These are phyloP conservation scores for Endocalyx cinctus DNA, from an alignment of 2,329 filamentous ascomycete species.

Conservation along the genomic window DNA sequence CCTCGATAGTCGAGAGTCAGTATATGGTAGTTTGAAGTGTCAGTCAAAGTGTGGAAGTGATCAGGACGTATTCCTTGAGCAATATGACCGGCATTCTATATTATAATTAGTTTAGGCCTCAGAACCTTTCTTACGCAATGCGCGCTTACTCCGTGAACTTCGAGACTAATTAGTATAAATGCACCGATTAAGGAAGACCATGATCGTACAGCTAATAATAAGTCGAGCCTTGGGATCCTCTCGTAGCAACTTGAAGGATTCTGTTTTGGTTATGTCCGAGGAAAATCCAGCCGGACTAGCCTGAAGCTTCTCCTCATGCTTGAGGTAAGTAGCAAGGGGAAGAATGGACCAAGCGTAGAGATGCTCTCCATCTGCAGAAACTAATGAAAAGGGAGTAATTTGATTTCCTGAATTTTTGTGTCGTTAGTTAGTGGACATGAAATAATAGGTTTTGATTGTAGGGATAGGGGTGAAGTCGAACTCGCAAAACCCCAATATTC, in stretches of 20 bases:
- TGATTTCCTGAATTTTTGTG: slow-evolving; percentile 70
- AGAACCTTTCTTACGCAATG: too few relatives aligned
- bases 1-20: slow-evolving; percentile 90
- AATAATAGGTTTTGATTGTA: slow-evolving; percentile 9
- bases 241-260: slow-evolving; percentile 57
- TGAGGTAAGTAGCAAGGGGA: slow-evolving; percentile 69
- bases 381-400: slow-evolving; percentile 77
- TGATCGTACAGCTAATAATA: slow-evolving; percentile 56
- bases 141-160: slow-evolving; percentile 60
- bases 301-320: slow-evolving; percentile 62
- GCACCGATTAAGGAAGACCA: background rate
- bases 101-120: too few relatives aligned
- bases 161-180: too few relatives aligned
- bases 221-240: slow-evolving; percentile 60
- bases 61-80: slow-evolving; percentile 72
- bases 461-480: slow-evolving; percentile 34
- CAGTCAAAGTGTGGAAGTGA: slow-evolving; percentile 72
- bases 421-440: slow-evolving; percentile 3
- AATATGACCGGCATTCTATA: slow-evolving; percentile 78
- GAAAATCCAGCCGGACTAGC: slow-evolving; percentile 45
- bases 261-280: slow-evolving; percentile 49
- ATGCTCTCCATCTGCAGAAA: slow-evolving; percentile 68
- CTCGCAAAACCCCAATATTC: slow-evolving; percentile 84
- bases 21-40: slow-evolving; percentile 71
- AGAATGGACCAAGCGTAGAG: slow-evolving; percentile 91